A percentile compares a stretch with the other conserved stretches of the same genome.
These are phyloP conservation scores for Cryoendolithus antarcticus DNA, from an alignment of 2,329 filamentous ascomycete species.

Conservation along the genomic window DNA sequence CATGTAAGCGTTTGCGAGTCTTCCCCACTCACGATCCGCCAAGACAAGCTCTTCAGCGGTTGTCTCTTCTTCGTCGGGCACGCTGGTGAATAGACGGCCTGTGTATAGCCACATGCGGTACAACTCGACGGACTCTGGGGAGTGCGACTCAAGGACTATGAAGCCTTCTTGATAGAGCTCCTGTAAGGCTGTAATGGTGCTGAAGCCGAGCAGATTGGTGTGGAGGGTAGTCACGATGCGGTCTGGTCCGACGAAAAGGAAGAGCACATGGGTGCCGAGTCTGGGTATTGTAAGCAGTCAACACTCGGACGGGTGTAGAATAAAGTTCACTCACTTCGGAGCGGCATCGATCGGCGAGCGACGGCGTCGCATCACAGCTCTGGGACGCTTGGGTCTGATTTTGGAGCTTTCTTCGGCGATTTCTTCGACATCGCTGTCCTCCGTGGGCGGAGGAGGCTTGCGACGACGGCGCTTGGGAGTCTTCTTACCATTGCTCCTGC, in stretches of 20 bases:
- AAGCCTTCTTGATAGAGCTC: neutral
- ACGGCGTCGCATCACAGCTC: too few relatives aligned
- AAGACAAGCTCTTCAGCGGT: conserved; percentile 3
- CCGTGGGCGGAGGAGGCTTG: neutral
- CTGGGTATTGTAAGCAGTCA: too few relatives aligned
- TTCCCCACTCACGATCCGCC: conserved; percentile 11
- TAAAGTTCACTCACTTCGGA: too few relatives aligned
- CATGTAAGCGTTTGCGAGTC: conserved; percentile 12
- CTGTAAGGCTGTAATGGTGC: conserved; percentile 1
- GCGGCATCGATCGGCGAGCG: too few relatives aligned
- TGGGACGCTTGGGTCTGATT: too few relatives aligned
- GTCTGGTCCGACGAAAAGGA: conserved; percentile 10
- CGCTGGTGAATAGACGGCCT: conserved; percentile 8
- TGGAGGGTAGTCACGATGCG: conserved; percentile 8
- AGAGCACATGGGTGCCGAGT: conserved; percentile 9
- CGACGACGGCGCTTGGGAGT: neutral
- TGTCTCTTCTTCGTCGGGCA: conserved; percentile 5
- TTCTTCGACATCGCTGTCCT: too few relatives aligned
- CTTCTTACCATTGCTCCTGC: neutral
- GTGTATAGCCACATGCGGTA: conserved; percentile 16
- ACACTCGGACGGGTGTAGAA: too few relatives aligned
- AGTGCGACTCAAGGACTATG: conserved; percentile 6
- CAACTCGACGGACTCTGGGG: conserved; percentile 9
- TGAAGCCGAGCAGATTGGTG: conserved; percentile 5
- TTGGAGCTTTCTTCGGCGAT: too few relatives aligned